Base-by-base conservation (phyloP, 257 asterid species). In the Phtheirospermum japonicum region DNA sequence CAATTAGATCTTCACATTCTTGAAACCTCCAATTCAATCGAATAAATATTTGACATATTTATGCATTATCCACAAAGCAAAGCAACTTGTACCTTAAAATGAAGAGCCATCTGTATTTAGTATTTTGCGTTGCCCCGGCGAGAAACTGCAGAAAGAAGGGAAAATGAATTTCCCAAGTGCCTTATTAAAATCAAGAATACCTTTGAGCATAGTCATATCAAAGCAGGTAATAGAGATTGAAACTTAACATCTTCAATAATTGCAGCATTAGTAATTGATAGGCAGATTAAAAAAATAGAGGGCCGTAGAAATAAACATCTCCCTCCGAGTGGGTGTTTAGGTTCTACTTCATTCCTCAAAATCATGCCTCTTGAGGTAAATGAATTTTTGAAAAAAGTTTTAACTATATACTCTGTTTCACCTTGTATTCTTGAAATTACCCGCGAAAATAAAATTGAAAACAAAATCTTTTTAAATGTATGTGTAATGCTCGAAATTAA, bases 91-190 rank as follows among this genome's bases (percentile, higher is more conserved):
- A 80, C 85, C 85, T 80, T 81, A 69, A 80, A 80, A 14, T 70
- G 70, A 65, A 80, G 85, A 49, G 82, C 82, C 85, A 80, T 79
- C 51, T 8, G 37, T 18, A 6, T 16, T 36, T 31, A 48, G 7
- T 14, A 33, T 7, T 61, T 30, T 49, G 53, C 16, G 45, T 30
- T 55, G 53, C 12, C 37, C 33, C 43, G 7, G 32, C 60, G 67
- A 57, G 70, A 33, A 61, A 64, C 36, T 57, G 32, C 31, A 53
- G 13, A 28, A 57, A 60, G 45, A 37, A 66, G 49, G 19, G 2
- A 23, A 18, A 53, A 49, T 28, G 46, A 12, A 17, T 18, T 10
- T 39, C 4, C 16, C 9, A 13, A 57, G 37, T 40, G 45, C 40
- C 5, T 37, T 13, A 18, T 9, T 32, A 7, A 54, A 23, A 65